Evolutionary conservation across 805 yeast species (phyloP).

Genomic region (Saccharomycopsis sp.): DNA sequence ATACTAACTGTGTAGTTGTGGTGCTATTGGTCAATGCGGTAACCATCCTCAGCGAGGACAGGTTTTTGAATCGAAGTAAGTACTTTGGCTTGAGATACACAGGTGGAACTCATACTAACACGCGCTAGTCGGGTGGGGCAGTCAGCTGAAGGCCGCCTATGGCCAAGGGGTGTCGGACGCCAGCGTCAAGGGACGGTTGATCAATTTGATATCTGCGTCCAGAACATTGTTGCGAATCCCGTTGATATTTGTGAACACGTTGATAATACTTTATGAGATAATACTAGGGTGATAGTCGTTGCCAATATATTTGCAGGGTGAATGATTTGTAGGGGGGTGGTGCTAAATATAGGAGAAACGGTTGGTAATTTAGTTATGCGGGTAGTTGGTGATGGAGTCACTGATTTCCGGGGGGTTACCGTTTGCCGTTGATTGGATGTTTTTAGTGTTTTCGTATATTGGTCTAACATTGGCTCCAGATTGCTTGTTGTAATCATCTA

Average conservation of each 20-base stretch:
- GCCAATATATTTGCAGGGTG: too few relatives aligned
- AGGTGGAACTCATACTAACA: conserved; percentile 1
- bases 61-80: conserved; percentile 48
- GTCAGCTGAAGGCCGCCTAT: conserved; percentile 8
- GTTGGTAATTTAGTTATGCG: too few relatives aligned
- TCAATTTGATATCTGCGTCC: conserved; percentile 51
- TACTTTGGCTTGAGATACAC: conserved; percentile 1
- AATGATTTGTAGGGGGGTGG: too few relatives aligned
- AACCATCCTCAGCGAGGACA: conserved; percentile 54
- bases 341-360: too few relatives aligned
- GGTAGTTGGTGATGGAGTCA: too few relatives aligned
- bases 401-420: too few relatives aligned
- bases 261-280: conserved; percentile 47
- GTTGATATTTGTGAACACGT: conserved; percentile 42
- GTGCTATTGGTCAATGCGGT: conserved; percentile 49
- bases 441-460: too few relatives aligned
- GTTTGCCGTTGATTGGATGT: too few relatives aligned
- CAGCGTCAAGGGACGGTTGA: conserved; percentile 40
- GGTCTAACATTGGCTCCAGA: too few relatives aligned
- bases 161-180: conserved; percentile 21
- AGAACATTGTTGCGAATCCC: conserved; percentile 54
- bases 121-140: conserved; percentile 26
- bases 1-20: conserved; percentile 30
- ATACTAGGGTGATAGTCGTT: conserved; percentile 39
- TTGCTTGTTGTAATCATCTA: too few relatives aligned